Base-by-base conservation (phyloP, 2,329 filamentous ascomycete species). In the Plectosphaerella plurivora region DNA sequence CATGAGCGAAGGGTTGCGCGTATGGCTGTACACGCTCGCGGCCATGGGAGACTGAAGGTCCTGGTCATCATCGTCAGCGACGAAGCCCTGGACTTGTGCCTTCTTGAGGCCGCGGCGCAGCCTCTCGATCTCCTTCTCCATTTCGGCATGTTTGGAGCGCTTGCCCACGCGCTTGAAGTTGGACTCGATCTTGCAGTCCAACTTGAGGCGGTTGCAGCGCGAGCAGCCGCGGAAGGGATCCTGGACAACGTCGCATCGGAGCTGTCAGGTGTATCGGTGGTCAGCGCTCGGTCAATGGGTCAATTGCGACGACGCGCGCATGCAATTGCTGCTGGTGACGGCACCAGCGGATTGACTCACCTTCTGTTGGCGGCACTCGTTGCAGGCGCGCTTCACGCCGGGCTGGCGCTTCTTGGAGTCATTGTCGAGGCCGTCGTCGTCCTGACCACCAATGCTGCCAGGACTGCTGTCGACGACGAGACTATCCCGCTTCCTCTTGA, bases 151-250 rank as follows among this genome's bases (percentile, higher is more conserved):
- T 67, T 89, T 88, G 58, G 84, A 88, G 42, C 89, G 82, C 74
- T 94, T 94, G 57, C 89, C 87, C 16, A 92, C 77, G 60, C 89
- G 85, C 77, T 91, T 92, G 73, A 93, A 93, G 69, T 91, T 91
- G 63, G 87, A 89, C 68, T 93, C 88, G 68, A 94, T 93, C 68
- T 90, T 89, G 77, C 89, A 94, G 56, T 86, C 82, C 55, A 93
- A 84, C 69, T 88, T 89, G 64, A 92, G 81, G 62, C 90, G 88
- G 65, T 82, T 82, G 72, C 89, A 94, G 52, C 89, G 81, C 51
- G 85, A 85, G 73, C 89, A 94, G 61, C 83, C 83, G 62, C 84
- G 81, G 68, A 91, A 92, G 16, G 88, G 88, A 25, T 90, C 88
- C 70, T 91, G 88, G 60, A 89, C 77, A 60, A 93, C 89, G 75